A percentile compares a stretch with the other conserved stretches of the same genome.
Conservation (phyloP, 1,284 basidiomycete genomes). For the Schizophyllum amplum region DNA sequence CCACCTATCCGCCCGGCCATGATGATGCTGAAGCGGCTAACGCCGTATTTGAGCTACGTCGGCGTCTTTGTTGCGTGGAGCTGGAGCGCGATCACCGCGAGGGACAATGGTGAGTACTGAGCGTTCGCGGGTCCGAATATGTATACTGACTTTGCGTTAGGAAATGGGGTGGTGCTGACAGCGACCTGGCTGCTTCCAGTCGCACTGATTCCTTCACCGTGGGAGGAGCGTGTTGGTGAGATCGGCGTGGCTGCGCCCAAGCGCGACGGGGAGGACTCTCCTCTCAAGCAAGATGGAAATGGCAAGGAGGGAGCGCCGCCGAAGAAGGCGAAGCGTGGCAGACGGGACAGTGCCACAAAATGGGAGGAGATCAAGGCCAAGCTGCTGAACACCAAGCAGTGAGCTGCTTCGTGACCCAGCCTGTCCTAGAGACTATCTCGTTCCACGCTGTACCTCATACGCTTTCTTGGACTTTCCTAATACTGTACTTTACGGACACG, state of each 20-base stretch:
- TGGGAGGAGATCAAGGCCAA: neutral
- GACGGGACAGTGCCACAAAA: neutral
- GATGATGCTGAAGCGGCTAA: slow-evolving; percentile 46
- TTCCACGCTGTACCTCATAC: neutral
- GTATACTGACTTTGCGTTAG: slow-evolving; percentile 19
- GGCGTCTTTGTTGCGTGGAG: slow-evolving; percentile 74
- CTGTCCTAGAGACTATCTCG: neutral
- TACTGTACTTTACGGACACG: no score
- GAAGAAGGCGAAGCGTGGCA: neutral
- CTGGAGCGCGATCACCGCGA: slow-evolving; percentile 64
- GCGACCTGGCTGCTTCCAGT: slow-evolving; percentile 77
- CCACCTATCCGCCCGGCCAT: slow-evolving; percentile 48
- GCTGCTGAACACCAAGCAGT: neutral
- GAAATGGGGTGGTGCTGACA: slow-evolving; percentile 58
- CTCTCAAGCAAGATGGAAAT: neutral
- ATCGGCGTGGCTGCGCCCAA: neutral
- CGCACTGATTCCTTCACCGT: slow-evolving; percentile 60
- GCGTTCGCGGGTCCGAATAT: neutral
- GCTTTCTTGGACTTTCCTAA: no score
- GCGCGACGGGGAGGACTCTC: no score
- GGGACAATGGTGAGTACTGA: slow-evolving; percentile 51
- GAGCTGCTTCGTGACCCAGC: neutral
- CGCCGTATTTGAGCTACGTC: slow-evolving; percentile 67
- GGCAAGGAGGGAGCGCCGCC: neutral
- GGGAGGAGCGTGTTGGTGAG: slow-evolving; percentile 27